These are phyloP conservation scores for Thraustotheca clavata DNA, from an alignment of 352 stramenopile genomes.

Conservation along the genomic window DNA sequence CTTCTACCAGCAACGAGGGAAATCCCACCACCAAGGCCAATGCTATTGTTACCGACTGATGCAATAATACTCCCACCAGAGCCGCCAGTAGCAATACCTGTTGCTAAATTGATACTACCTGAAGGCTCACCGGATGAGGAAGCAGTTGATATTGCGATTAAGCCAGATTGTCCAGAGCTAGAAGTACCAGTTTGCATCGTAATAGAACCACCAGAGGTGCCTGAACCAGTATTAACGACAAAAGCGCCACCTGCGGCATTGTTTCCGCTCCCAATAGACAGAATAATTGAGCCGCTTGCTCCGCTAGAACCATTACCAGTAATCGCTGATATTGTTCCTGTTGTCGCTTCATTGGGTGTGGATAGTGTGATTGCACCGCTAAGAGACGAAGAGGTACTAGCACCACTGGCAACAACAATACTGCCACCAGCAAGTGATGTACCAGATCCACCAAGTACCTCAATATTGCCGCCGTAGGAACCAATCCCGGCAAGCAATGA, in stretches of 20 bases:
- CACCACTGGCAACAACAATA: not conserved
- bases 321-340: not conserved
- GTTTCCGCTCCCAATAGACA: not conserved
- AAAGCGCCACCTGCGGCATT: not conserved
- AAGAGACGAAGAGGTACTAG: not conserved
- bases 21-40: not conserved
- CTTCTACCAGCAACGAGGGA: not conserved
- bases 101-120: not conserved
- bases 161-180: not conserved
- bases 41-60: not conserved
- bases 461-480: slow-evolving; percentile 50
- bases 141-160: not conserved
- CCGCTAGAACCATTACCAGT: not conserved
- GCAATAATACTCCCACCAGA: slow-evolving; percentile 1
- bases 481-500: not conserved
- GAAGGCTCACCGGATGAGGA: not conserved
- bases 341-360: not conserved
- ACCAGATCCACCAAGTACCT: slow-evolving; percentile 52
- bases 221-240: not conserved
- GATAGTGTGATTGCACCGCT: not conserved
- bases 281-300: not conserved
- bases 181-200: not conserved
- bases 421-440: not conserved
- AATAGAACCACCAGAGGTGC: not conserved
- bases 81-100: not conserved